Evolutionary conservation across 768 basidiomycete species (phyloP), one percentile per base, ranked within the genome.

Genomic region (Termitomyces sp.): DNA sequence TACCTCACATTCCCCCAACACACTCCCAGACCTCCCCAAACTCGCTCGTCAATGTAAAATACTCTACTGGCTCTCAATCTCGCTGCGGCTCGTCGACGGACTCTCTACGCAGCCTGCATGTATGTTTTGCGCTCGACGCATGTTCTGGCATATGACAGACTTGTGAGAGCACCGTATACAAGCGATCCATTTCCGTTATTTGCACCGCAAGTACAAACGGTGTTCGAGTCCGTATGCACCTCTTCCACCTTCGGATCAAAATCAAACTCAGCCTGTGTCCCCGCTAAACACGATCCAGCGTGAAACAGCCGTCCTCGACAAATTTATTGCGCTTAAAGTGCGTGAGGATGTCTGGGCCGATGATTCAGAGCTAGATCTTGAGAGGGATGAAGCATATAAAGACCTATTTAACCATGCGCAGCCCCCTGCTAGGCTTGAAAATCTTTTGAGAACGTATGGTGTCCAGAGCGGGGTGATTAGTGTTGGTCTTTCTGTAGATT

Each of bases 71-170:
- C 68, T 93, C 8, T 74, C 79, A 1, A 77, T 76, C 10, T 72
- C 73, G 47, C 76, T 93, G 39, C 74, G 91, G 35, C 74, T 86
- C 35, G 88, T 89, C 42, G 83, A 83, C 63, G 78, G 79, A 71
- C 81, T 4, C 72, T 91, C 54, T 92, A 89, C 68, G 76, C 85
- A n/a, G 87, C 89, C 12, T 89, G 81, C 70, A 92, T 91, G 89
- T 84, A 91, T 62, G 79, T 92, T 58, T 77, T 94, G 4, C 81
- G 91, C 37, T 87, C 86, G 0, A 82, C 83, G 0, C 91, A 91
- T 68, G 73, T 93, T 42, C 80, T 83, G 6, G 72, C 80, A 0
- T 94, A 93, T 66, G 70, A 72, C 21, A 72, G 76, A 16, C 78
- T 86, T 45, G 76, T 94, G 58, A 81, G 84, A 25, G 65, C 76